Evolutionary conservation across 2,329 filamentous ascomycete species (phyloP).

Genomic region (Paraphaeosphaeria minitans): DNA sequence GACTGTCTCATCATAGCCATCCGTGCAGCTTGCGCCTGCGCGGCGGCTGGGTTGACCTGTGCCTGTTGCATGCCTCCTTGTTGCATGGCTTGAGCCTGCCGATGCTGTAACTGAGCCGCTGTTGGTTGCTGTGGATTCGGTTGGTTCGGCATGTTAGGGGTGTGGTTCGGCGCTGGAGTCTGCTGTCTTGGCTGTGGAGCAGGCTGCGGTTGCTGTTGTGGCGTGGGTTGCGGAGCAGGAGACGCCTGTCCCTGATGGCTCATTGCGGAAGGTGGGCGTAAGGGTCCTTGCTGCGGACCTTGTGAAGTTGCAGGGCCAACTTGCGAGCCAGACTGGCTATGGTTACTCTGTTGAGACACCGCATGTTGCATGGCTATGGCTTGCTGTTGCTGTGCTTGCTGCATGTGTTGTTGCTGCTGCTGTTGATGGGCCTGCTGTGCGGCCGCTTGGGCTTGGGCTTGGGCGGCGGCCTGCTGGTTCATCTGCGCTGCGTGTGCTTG

Average conservation of each 20-base stretch:
- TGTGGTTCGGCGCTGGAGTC: conserved; percentile 46
- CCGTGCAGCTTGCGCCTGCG: conserved; percentile 31
- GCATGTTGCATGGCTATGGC: conserved; percentile 55
- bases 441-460: conserved; percentile 36
- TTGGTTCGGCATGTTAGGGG: conserved; percentile 39
- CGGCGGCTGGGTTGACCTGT: conserved; percentile 9
- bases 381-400: conserved; percentile 51
- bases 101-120: conserved; percentile 32
- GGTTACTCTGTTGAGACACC: conserved; percentile 56
- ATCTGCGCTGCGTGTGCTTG: conserved; percentile 50
- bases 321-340: conserved; percentile 50
- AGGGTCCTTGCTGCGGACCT: conserved; percentile 42
- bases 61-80: conserved; percentile 32
- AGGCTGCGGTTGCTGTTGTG: conserved; percentile 48
- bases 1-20: conserved; percentile 39
- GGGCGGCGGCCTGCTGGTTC: conserved; percentile 46
- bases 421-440: conserved; percentile 51
- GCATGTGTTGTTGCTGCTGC: conserved; percentile 51
- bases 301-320: conserved; percentile 43
- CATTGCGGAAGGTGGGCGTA: conserved; percentile 47
- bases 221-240: conserved; percentile 44
- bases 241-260: conserved; percentile 48
- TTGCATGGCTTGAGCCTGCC: conserved; percentile 23
- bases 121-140: conserved; percentile 40
- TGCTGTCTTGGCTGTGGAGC: conserved; percentile 52